These are phyloP conservation scores for Imleria badia DNA, from an alignment of 768 basidiomycete genomes.

Conservation along the genomic window DNA sequence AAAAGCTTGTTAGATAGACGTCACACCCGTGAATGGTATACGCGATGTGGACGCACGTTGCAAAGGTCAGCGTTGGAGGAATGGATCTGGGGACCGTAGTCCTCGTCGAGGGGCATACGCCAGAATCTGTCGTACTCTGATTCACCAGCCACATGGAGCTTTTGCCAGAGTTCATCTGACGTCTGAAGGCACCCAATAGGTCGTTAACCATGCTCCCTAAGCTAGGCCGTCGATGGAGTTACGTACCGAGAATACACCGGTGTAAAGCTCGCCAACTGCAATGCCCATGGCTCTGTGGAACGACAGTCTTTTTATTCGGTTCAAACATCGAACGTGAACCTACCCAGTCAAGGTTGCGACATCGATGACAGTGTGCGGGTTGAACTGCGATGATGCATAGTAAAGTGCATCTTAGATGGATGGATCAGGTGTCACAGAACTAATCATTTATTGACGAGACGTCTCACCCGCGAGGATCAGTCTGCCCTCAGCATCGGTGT, in stretches of 20 bases:
- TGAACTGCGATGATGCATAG: conserved; percentile 74
- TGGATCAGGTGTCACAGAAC: neutral
- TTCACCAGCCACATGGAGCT: conserved; percentile 68
- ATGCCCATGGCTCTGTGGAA: conserved; percentile 60
- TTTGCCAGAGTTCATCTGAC: conserved; percentile 72
- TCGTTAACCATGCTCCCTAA: neutral
- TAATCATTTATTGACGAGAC: neutral
- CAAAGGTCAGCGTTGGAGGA: conserved; percentile 79
- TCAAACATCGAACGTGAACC: conserved; percentile 7
- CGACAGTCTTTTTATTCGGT: neutral
- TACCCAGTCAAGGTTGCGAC: conserved; percentile 87
- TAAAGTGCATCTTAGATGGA: conserved; percentile 67
- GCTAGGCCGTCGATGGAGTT: neutral
- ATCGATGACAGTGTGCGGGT: conserved; percentile 81
- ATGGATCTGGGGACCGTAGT: conserved; percentile 74
- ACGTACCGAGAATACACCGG: conserved; percentile 76
- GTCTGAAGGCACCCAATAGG: conserved; percentile 39
- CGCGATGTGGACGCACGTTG: conserved; percentile 39
- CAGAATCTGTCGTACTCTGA: conserved; percentile 81
- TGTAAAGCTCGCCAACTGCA: conserved; percentile 73
- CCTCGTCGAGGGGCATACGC: conserved; percentile 88
- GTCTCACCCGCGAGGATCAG: conserved; percentile 66
- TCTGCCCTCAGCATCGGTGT: conserved; percentile 84
- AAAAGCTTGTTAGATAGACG: conserved; percentile 1
- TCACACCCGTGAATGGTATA: neutral